phyloP scores from a whole-genome alignment of 2,329 filamentous ascomycete species.

The Sporothrix dimorphospora region DNA sequence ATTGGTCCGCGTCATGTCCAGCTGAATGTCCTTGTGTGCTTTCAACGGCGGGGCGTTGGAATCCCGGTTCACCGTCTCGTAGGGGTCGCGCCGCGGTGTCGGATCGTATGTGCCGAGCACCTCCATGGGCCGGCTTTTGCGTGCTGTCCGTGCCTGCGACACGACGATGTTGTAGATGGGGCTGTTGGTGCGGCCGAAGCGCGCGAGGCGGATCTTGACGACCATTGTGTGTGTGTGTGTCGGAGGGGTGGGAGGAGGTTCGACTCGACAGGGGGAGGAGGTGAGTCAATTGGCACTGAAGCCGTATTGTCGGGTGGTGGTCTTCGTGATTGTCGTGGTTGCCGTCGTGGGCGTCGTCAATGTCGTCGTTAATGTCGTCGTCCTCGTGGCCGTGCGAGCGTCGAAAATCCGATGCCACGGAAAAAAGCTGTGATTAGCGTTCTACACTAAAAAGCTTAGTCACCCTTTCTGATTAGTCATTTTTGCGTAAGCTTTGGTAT shows the following conservation, averaged over 20 bases:
- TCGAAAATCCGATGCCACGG: neutral
- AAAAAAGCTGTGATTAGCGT: neutral
- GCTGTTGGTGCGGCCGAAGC: conserved; percentile 85
- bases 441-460: neutral
- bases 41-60: conserved; percentile 41
- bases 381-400: conserved; percentile 13
- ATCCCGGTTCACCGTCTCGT: conserved; percentile 36
- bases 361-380: neutral
- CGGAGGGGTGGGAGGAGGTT: neutral
- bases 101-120: conserved; percentile 82
- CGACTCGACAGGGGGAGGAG: neutral
- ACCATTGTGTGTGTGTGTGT: conserved; percentile 67
- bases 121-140: conserved; percentile 87
- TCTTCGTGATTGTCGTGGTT: neutral
- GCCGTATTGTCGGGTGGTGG: neutral
- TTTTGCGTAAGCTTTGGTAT: neutral
- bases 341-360: neutral
- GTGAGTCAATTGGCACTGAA: neutral
- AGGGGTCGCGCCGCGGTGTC: conserved; percentile 63
- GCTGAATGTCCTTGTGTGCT: conserved; percentile 86
- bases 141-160: conserved; percentile 78
- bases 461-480: conserved; percentile 8
- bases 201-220: conserved; percentile 87
- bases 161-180: conserved; percentile 99
- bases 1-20: conserved; percentile 78